Evolutionary conservation across 352 stramenopile species (phyloP), one percentile per base, ranked within the genome.

Genomic region (Globisporangium cederbergense): DNA sequence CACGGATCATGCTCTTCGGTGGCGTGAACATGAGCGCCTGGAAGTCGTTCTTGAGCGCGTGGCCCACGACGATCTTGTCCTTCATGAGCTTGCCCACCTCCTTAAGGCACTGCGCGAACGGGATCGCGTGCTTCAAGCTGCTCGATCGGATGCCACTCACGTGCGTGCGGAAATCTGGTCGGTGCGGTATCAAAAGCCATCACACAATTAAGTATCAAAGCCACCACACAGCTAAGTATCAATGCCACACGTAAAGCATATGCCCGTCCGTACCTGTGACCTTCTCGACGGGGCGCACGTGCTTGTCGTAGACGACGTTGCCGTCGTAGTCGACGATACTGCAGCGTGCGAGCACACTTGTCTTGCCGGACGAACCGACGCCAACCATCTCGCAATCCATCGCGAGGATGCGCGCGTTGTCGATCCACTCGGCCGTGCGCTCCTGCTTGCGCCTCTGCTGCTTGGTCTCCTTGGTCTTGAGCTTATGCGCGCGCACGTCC

Each of bases 371-470:
- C 16, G 89, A 64, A 0, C 87, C 87, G 3, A 96, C 87, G 38
- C 87, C 87, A 8, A 96, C 87, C 87, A 96, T 96, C 69, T 96
- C 87, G 67, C 87, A 96, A 83, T 96, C 87, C 83, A 96, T 94
- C n/a, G 71, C 87, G 22, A 94, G 67, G 61, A 96, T 91, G 8
- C 64, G 58, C 34, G 66, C 68, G 65, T 90, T 90, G 73, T 93
- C 83, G 65, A 96, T 89, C 86, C 84, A 93, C 60, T 90, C 70
- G 59, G 78, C 77, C 8, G 75, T 80, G 47, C 81, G 79, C 32
- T 60, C 51, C 65, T 89, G 72, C 63, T 79, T 72, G 53, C 81
- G 74, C 67, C 78, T 75, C 52, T 61, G 49, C 50, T 84, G 69
- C 55, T 88, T 81, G 28, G 75, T 70, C 47, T 83, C 72, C 52